Evolutionary conservation across 179 eudicot species (phyloP).

Genomic region (Nepenthes alata): DNA sequence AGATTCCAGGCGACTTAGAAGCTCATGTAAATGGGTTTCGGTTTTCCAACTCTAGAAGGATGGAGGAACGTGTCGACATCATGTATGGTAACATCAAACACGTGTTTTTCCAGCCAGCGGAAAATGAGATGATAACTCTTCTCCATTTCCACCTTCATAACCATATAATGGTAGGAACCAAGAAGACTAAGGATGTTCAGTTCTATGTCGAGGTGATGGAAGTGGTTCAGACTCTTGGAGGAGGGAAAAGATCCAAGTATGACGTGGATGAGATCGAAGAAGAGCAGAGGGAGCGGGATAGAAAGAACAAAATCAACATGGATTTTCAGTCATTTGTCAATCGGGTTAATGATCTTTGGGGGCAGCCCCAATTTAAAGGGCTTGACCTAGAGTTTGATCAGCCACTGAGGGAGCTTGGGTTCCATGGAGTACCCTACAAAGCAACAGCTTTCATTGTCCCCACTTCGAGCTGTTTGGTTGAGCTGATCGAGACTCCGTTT

Average conservation of each 20-base stretch:
- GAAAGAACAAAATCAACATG: slow-evolving; percentile 78
- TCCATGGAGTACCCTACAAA: slow-evolving; percentile 81
- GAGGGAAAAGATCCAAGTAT: slow-evolving; percentile 69
- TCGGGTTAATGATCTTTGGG: slow-evolving; percentile 82
- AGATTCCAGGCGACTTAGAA: slow-evolving; percentile 60
- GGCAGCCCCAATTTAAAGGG: slow-evolving; percentile 60
- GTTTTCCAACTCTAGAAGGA: slow-evolving; percentile 55
- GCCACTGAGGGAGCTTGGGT: slow-evolving; percentile 91
- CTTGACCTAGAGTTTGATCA: slow-evolving; percentile 76
- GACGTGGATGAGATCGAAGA: slow-evolving; percentile 95
- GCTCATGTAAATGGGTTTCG: slow-evolving; percentile 75
- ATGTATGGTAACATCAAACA: slow-evolving; percentile 72
- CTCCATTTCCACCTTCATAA: slow-evolving; percentile 84
- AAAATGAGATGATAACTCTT: slow-evolving; percentile 82
- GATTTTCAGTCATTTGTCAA: slow-evolving; percentile 66
- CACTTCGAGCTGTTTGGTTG: slow-evolving; percentile 76
- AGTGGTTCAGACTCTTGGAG: slow-evolving; percentile 71
- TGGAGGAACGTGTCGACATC: slow-evolving; percentile 69
- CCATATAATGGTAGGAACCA: slow-evolving; percentile 85
- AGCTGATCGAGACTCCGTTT: slow-evolving; percentile 70
- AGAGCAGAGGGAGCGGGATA: slow-evolving; percentile 76
- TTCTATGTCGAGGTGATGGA: slow-evolving; percentile 90
- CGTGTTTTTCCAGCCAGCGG: slow-evolving; percentile 91
- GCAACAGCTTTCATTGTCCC: slow-evolving; percentile 83
- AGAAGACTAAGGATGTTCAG: slow-evolving; percentile 88